Percentiles rank a stretch among this genome's conserved stretches.
These are phyloP conservation scores for Aspergillus hiratsukae DNA, from an alignment of 2,329 filamentous ascomycete genomes.

Conservation along the genomic window DNA sequence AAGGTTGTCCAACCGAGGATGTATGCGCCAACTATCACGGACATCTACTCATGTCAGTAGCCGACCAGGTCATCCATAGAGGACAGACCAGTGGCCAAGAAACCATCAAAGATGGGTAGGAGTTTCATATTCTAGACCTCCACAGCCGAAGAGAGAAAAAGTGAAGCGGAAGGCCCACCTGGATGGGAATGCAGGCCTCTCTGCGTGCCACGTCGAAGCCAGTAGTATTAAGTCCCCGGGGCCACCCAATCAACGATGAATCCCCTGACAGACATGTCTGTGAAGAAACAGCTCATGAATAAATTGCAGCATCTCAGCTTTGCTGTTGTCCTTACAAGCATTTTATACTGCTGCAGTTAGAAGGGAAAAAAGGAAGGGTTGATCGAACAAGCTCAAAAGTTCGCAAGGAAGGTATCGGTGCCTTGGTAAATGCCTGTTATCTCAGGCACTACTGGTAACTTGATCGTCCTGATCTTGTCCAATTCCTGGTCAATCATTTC, in stretches of 20 bases:
- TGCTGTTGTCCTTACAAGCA: background rate
- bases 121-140: constrained; percentile 1
- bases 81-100: constrained; percentile 15
- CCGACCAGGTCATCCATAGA: background rate
- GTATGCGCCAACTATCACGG: background rate
- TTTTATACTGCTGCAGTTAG: background rate
- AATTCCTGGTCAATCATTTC: background rate
- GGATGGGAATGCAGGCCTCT: constrained; percentile 6
- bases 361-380: background rate
- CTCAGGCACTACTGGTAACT: background rate
- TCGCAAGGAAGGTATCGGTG: background rate
- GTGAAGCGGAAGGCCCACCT: constrained; percentile 20
- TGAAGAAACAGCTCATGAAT: background rate
- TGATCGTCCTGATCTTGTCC: background rate
- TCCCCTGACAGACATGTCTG: background rate
- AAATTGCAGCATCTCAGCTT: background rate
- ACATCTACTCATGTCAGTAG: background rate
- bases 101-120: constrained; percentile 7
- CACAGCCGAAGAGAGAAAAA: constrained; percentile 3
- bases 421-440: background rate
- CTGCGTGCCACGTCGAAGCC: constrained; percentile 22
- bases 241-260: constrained; percentile 7
- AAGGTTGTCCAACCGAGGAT: background rate
- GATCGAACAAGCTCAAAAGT: background rate
- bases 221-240: constrained; percentile 8